A percentile compares a stretch with the other conserved stretches of the same genome.
Conservation (phyloP, 108 stramenopile genomes). For the Skeletonema costatum region DNA sequence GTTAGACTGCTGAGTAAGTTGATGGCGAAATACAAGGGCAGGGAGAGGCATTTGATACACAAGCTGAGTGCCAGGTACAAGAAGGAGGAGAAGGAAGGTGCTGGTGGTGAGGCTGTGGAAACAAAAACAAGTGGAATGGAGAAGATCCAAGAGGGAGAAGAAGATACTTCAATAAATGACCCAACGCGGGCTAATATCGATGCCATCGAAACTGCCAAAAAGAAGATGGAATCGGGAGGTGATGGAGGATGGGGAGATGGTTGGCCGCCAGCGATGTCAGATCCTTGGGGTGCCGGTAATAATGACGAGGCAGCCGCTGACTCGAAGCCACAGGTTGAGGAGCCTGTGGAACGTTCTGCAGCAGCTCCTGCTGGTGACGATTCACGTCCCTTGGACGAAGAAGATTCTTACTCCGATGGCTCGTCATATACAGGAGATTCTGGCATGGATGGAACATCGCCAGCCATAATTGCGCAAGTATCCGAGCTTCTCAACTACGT, state of each 20-base stretch:
- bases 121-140: conserved; percentile 36
- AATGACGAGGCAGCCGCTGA: conserved; percentile 33
- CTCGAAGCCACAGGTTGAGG: not conserved
- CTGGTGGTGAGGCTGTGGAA: conserved; percentile 22
- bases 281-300: conserved; percentile 42
- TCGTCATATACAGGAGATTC: conserved; percentile 59
- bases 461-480: conserved; percentile 90
- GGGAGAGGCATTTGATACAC: conserved; percentile 84
- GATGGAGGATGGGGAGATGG: conserved; percentile 21
- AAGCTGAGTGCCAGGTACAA: conserved; percentile 83
- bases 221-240: conserved; percentile 51
- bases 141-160: conserved; percentile 46
- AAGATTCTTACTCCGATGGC: conserved; percentile 54
- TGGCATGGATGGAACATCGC: conserved; percentile 85
- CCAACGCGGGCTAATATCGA: conserved; percentile 39
- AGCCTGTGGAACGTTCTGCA: conserved; percentile 3
- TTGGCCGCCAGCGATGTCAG: conserved; percentile 48
- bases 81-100: conserved; percentile 69
- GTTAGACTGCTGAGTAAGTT: conserved; percentile 83
- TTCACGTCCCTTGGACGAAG: conserved; percentile 31
- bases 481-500: conserved; percentile 90
- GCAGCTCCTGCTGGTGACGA: conserved; percentile 23
- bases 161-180: conserved; percentile 39
- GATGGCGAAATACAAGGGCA: conserved; percentile 82
- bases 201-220: conserved; percentile 66